Percentiles rank a stretch among this genome's conserved stretches.
Conservation (phyloP, 192 early-diverging fungal genomes). For the Allomyces macrogynus region DNA sequence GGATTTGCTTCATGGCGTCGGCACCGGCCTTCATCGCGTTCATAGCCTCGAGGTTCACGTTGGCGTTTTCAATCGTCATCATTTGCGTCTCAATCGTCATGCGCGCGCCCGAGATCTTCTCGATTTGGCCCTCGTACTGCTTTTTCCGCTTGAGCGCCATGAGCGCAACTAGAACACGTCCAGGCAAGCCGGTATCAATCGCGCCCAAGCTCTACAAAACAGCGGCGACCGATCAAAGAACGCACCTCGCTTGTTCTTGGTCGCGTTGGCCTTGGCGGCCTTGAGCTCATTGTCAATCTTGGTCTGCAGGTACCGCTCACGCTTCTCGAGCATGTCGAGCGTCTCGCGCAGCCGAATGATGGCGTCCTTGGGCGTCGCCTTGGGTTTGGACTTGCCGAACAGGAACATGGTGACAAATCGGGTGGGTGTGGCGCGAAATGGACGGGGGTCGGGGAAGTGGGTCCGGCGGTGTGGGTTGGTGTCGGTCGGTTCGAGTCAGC, state of each 20-base stretch:
- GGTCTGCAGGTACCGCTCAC: slow-evolving; percentile 63
- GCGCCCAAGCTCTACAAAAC: neutral
- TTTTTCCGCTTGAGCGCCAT: slow-evolving; percentile 91
- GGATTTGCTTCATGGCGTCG: slow-evolving; percentile 82
- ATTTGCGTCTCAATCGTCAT: slow-evolving; percentile 87
- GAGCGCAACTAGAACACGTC: slow-evolving; percentile 40
- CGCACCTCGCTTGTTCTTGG: slow-evolving; percentile 78
- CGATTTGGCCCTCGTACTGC: slow-evolving; percentile 59
- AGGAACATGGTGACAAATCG: slow-evolving; percentile 27
- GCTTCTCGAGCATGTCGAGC: slow-evolving; percentile 84
- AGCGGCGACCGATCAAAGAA: neutral
- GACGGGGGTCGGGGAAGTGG: too few species aligned
- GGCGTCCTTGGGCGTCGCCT: slow-evolving; percentile 74
- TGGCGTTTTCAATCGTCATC: slow-evolving; percentile 88
- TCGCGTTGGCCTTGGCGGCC: slow-evolving; percentile 68
- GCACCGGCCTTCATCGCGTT: slow-evolving; percentile 82
- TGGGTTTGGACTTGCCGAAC: slow-evolving; percentile 34
- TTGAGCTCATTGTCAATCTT: slow-evolving; percentile 74
- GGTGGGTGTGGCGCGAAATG: too few species aligned
- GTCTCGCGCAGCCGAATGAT: slow-evolving; percentile 80
- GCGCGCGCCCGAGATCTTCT: slow-evolving; percentile 67
- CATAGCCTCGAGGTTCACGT: slow-evolving; percentile 88
- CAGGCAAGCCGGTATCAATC: neutral
- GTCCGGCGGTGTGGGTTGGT: too few species aligned
- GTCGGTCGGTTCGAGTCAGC: too few species aligned